phyloP scores from a whole-genome alignment of 73 alveolate genomes.

The Uronychia binucleata region DNA sequence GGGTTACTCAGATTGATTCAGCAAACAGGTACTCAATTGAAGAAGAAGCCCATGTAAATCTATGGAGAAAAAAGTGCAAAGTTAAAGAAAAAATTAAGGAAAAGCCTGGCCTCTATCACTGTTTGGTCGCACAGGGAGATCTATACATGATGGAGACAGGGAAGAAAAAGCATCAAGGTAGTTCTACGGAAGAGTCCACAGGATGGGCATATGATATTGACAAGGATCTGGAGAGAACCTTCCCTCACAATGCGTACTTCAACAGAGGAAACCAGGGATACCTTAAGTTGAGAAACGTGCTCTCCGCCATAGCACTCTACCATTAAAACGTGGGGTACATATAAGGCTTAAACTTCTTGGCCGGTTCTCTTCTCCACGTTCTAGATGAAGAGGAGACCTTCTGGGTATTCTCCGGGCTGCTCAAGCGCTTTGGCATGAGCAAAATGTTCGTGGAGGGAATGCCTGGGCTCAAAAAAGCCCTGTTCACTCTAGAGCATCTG shows the following conservation, averaged over 20 bases:
- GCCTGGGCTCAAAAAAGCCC: neutral
- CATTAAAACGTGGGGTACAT: neutral
- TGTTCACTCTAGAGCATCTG: neutral
- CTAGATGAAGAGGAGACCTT: neutral
- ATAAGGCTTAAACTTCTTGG: neutral
- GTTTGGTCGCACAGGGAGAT: too few relatives aligned
- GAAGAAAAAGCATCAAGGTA: too few relatives aligned
- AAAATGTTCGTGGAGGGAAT: neutral
- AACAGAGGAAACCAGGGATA: neutral
- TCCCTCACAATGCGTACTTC: slow-evolving; percentile 4
- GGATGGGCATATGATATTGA: neutral
- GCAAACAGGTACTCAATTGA: too few relatives aligned
- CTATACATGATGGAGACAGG: too few relatives aligned
- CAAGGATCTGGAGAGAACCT: slow-evolving; percentile 6
- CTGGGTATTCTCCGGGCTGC: neutral
- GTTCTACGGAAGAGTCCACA: too few relatives aligned
- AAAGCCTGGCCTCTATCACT: too few relatives aligned
- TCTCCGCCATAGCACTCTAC: neutral
- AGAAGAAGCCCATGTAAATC: too few relatives aligned
- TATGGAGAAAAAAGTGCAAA: too few relatives aligned
- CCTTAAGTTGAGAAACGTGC: neutral
- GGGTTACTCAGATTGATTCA: too few relatives aligned
- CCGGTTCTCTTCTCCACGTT: neutral
- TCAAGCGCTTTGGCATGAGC: neutral
- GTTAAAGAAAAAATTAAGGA: too few relatives aligned